Evolutionary conservation across 2,329 filamentous ascomycete genomes (phyloP), one percentile per base, ranked within the genome.

Genomic region (Elsinoe arachidis): DNA sequence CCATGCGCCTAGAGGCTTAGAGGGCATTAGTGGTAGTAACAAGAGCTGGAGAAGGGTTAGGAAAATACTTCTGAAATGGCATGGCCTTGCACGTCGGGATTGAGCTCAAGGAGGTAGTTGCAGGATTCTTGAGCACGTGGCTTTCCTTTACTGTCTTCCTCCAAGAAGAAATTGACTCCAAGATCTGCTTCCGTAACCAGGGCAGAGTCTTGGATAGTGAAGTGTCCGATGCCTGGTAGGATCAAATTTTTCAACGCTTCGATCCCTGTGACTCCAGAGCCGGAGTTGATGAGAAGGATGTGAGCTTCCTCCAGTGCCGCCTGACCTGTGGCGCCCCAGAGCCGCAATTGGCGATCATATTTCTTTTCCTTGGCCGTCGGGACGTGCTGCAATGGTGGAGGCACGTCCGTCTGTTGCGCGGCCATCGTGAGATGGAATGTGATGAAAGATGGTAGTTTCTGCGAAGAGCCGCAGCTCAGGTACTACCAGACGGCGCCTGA

Each of bases 171-270:
- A 73, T 99, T 99, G 61, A 96, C 86, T 3, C 95, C 93, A 39
- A 99, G 76, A 66, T 99, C 93, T 41, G 84, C 78, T 63, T 95
- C 86, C 1, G 76, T 78, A n/a, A 99, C 91, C 2, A 80, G 71
- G 1, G 84, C 81, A 5, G 87, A 84, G 66, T 99, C 93, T 55
- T 87, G 86, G 61, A 99, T 95, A 0, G 89, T 95, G 70, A 96
- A 99, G 23, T 84, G 82, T 7, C 93, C 95, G 65, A 97, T 87
- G 2, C 91, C 89, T 58, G 93, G 93, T 7, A 99, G 76, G 2
- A 99, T 88, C n/a, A 99, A 82, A 69, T 99, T 99, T 78, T 99
- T 99, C 61, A 99, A 80, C 0, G 91, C 85, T 72, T 99, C 93
- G 11, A 95, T 80, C 12, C 91, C 93, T 34, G 90, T 88, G 1